Conservation (phyloP, 2,329 filamentous ascomycete species). For the Neonectria faginata region DNA sequence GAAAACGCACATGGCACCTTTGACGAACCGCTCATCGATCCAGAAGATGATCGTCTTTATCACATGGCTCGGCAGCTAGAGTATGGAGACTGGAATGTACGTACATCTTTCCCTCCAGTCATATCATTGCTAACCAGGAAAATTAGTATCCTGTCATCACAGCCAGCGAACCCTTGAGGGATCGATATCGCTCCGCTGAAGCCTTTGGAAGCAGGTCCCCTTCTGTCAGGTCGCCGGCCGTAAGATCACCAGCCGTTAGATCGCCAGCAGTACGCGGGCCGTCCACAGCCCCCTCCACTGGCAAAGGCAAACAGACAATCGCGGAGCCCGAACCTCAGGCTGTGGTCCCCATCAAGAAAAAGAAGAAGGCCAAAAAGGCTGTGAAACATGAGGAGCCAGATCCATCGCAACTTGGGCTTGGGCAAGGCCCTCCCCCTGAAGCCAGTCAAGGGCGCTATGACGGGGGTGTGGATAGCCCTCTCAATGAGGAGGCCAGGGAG, state of each 20-base stretch:
- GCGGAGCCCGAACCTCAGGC: slow-evolving; percentile 40
- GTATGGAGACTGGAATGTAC: slow-evolving; percentile 93
- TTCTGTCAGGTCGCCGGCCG: slow-evolving; percentile 36
- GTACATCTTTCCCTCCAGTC: slow-evolving; percentile 50
- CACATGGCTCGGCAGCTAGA: slow-evolving; percentile 77
- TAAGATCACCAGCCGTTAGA: slow-evolving; percentile 36
- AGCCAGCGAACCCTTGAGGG: slow-evolving; percentile 76
- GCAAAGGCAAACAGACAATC: slow-evolving; percentile 43
- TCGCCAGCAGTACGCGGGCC: slow-evolving; percentile 33
- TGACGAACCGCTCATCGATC: slow-evolving; percentile 68
- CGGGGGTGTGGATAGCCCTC: slow-evolving; percentile 37
- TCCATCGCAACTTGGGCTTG: slow-evolving; percentile 43
- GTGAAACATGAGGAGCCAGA: slow-evolving; percentile 52
- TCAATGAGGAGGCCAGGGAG: slow-evolving; percentile 36
- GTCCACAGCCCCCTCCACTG: slow-evolving; percentile 22
- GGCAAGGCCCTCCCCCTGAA: slow-evolving; percentile 39
- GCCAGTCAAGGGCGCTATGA: slow-evolving; percentile 31
- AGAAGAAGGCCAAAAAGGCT: slow-evolving; percentile 53
- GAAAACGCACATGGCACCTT: slow-evolving; percentile 58
- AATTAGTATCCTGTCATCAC: slow-evolving; percentile 91
- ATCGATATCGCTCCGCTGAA: slow-evolving; percentile 66
- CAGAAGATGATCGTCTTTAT: slow-evolving; percentile 79
- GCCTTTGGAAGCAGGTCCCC: slow-evolving; percentile 47
- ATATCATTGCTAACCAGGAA: slow-evolving; percentile 12
- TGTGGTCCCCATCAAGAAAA: slow-evolving; percentile 54